Evolutionary conservation across 2,329 filamentous ascomycete genomes (phyloP), one percentile per base, ranked within the genome.

Genomic region (Aspergillus transmontanensis): DNA sequence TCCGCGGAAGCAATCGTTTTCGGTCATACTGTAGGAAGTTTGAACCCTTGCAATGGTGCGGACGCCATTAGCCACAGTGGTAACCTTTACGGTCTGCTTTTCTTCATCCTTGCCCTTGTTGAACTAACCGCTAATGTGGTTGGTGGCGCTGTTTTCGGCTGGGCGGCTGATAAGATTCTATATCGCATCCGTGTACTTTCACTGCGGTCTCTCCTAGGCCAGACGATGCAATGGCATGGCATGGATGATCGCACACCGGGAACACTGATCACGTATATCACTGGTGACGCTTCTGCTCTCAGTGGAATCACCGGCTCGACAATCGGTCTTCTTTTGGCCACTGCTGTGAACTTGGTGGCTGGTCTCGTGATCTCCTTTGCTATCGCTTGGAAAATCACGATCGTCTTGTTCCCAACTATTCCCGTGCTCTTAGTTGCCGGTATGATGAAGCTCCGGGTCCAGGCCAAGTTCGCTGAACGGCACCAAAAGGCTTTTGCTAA

Each of bases 381-480:
- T 36, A 81, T 93, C 36, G 89, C 89, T 6, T 93, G 90, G 90
- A 90, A 87, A 71, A 92, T 93, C 65, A 89, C 90, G 1, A 79
- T 93, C 16, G 90, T 93, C 2, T 87, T 89, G 58, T 81, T 93
- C 3, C 85, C 89, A 0, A 84, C 86, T 1, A 86, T 93, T 0
- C 91, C 90, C 0, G 76, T 93, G 3, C 83, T 92, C 16, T 80
- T 93, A 0, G 86, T 86, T 0, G 84, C 89, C 0, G 90, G 90
- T 0, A 85, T 90, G 68, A 87, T 93, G 85, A 86, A 90, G 67
- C 81, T 92, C 28, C 83, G 72, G 7, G 84, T 87, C 6, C 83
- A 90, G 1, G 83, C 85, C 6, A 82, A 72, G 75, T 85, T 86
- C 28, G 89, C 90, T 61, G 83, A 82, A 51, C 78, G 80, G 41